These are phyloP conservation scores for Rhexocercosporidium sp. DNA, from an alignment of 2,329 filamentous ascomycete genomes.

Conservation along the genomic window DNA sequence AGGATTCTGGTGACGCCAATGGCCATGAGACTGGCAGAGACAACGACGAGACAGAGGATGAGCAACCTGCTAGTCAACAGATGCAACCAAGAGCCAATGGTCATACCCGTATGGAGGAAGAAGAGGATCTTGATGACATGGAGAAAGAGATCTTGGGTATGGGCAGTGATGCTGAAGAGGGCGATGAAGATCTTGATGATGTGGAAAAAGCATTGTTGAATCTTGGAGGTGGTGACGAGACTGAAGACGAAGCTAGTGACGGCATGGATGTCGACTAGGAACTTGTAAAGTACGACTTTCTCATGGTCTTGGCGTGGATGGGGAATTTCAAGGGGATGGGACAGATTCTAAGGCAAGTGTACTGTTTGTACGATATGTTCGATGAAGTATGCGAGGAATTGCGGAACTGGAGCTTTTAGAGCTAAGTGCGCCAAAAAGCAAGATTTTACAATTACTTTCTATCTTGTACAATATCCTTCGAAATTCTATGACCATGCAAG, in stretches of 20 bases:
- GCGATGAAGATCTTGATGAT: slow-evolving; percentile 52
- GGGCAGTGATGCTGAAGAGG: slow-evolving; percentile 50
- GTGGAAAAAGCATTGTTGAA: slow-evolving; percentile 49
- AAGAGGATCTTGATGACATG: slow-evolving; percentile 59
- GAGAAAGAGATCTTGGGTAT: slow-evolving; percentile 57
- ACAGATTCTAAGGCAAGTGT: neutral
- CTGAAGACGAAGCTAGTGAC: slow-evolving; percentile 42
- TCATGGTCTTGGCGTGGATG: neutral
- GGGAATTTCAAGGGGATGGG: neutral
- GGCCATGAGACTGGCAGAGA: slow-evolving; percentile 32
- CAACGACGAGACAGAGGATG: slow-evolving; percentile 43
- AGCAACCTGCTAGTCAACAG: slow-evolving; percentile 43
- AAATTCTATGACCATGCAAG: neutral
- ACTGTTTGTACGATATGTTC: neutral
- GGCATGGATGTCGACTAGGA: slow-evolving; percentile 40
- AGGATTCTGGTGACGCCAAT: slow-evolving; percentile 26
- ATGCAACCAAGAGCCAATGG: slow-evolving; percentile 46
- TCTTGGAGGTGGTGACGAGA: slow-evolving; percentile 40
- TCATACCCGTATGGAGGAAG: slow-evolving; percentile 32
- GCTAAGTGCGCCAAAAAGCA: neutral
- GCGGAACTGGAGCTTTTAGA: neutral
- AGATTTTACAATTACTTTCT: neutral
- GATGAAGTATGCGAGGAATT: neutral
- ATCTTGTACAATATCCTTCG: neutral
- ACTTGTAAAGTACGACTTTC: neutral